Evolutionary conservation across 305 asterid species (phyloP), one percentile per base, ranked within the genome.

Genomic region (Solanum hybrid): DNA sequence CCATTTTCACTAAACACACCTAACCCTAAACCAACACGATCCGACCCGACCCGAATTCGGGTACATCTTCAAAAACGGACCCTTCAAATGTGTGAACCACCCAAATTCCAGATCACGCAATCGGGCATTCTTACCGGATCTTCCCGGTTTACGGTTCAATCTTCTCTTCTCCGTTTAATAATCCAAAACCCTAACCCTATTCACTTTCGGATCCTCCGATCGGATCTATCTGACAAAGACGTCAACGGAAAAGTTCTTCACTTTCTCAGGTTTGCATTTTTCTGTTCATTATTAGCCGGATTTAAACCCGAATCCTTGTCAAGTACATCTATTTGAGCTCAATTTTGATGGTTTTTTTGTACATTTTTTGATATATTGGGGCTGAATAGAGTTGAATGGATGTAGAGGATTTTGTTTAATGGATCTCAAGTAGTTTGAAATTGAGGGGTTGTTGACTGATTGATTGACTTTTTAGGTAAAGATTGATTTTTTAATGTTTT

Each of bases 201-300:
- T 84, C 20, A 29, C 87, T 51, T 22, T 84, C 87, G 87, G 87
- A 56, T 84, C 87, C 38, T 51, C 87, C 72, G 87, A 84, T 84
- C 75, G 73, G 87, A 40, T 51, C 75, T 84, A n/a, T 31, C 71
- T 26, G 26, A 40, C 26, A 8, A 64, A 6, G 7, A 2, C 86
- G 71, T 27, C 24, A 80, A 81, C 71, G 16, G 31, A 40, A 37
- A 81, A 40, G 16, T 20, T 40, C 71, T 27, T 16, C 24, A 42
- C 38, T 82, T 82, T 82, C 2, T 17, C 72, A 84, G 87, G 87
- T 82, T 82, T 35, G 40, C 40, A 80, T 82, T 82, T 78, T 78
- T n/a, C 20, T 78, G 9, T 17, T 9, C 40, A 76, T 76, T 17
- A 17, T 32, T 76, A 0, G 14, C 42, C 27, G 16, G 81, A 76